phyloP scores from a whole-genome alignment of 1,284 basidiomycete species.

The Pseudozyma hubeiensis region DNA sequence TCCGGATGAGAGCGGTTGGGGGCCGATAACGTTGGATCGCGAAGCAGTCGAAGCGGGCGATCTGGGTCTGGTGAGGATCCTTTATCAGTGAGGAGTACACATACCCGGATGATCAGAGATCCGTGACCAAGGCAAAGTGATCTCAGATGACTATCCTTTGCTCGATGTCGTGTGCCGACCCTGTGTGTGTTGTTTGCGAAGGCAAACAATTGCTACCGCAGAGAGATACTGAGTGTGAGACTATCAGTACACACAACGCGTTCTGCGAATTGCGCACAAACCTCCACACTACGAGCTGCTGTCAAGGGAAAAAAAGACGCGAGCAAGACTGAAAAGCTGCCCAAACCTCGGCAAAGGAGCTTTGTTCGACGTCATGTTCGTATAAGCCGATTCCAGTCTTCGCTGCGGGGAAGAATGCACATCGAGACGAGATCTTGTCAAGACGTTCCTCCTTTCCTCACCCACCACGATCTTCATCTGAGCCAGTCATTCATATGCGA shows the following conservation, averaged over 20 bases:
- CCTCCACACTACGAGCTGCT: not conserved
- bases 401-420: not conserved
- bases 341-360: not conserved
- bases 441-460: too few species aligned
- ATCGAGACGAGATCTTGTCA: too few species aligned
- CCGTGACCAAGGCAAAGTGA: too few species aligned
- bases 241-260: too few species aligned
- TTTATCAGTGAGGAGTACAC: conserved; percentile 26
- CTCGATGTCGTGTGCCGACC: not conserved
- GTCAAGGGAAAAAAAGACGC: not conserved
- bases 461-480: too few species aligned
- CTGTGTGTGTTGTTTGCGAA: too few species aligned
- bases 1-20: conserved; percentile 36
- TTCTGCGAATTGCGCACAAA: not conserved
- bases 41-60: conserved; percentile 48
- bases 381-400: not conserved
- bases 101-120: too few species aligned
- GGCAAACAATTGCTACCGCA: too few species aligned
- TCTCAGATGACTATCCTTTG: too few species aligned
- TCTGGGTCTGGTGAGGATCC: conserved; percentile 37
- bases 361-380: conserved; percentile 21
- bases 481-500: too few species aligned
- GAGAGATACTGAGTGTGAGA: too few species aligned
- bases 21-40: conserved; percentile 16
- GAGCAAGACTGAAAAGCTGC: not conserved